Evolutionary conservation across 768 basidiomycete genomes (phyloP).

Genomic region (Naematelia aurantialba): DNA sequence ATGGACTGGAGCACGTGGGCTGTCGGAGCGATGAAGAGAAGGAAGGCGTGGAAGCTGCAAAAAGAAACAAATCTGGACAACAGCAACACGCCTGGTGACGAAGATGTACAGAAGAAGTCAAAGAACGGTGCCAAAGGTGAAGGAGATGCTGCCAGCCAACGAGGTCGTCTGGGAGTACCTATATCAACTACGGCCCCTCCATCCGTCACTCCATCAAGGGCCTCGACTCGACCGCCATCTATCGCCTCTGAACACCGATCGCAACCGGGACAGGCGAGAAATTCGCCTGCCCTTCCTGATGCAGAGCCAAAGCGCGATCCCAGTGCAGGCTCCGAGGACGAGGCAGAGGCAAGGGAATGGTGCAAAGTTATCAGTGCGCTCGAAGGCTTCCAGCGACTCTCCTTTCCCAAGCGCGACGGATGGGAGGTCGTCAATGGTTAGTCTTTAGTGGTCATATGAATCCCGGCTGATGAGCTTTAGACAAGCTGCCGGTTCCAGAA

Average conservation of each 20-base stretch:
- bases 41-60: slow-evolving; percentile 17
- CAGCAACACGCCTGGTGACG: slow-evolving; percentile 1
- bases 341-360: slow-evolving; percentile 7
- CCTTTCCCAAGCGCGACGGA: slow-evolving; percentile 15
- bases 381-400: slow-evolving; percentile 9
- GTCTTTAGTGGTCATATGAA: not conserved
- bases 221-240: slow-evolving; percentile 13
- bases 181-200: slow-evolving; percentile 6
- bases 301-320: not conserved
- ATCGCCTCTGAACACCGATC: slow-evolving; percentile 12
- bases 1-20: slow-evolving; percentile 29
- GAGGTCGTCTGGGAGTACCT: not conserved
- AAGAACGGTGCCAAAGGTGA: not conserved
- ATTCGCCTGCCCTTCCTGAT: too few species aligned
- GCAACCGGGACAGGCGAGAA: not conserved
- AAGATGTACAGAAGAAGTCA: not conserved
- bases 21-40: slow-evolving; percentile 12
- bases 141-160: not conserved
- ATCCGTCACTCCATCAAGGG: slow-evolving; percentile 6
- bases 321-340: not conserved
- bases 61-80: not conserved
- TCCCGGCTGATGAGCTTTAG: slow-evolving; percentile 1
- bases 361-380: not conserved
- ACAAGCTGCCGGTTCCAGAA: slow-evolving; percentile 12
- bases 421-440: slow-evolving; percentile 41